These are phyloP conservation scores for Lodderomyces orthopsilosis DNA, from an alignment of 1,139 yeast genomes.

Conservation along the genomic window DNA sequence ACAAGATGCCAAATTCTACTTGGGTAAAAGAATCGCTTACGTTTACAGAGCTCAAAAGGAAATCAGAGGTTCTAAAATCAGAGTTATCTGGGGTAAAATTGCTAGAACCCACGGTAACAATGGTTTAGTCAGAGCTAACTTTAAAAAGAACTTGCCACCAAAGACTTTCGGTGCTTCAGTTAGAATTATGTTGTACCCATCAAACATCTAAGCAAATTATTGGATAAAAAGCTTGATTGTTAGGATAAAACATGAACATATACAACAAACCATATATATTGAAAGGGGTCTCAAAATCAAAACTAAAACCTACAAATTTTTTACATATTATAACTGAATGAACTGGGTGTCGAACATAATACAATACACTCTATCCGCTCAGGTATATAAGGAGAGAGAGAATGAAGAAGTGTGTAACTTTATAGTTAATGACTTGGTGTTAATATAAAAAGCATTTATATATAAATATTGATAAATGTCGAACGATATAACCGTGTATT, in stretches of 20 bases:
- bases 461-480: background rate
- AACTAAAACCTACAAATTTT: background rate
- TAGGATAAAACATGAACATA: background rate
- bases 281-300: slow-evolving; percentile 3
- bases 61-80: slow-evolving; percentile 97
- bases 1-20: slow-evolving; percentile 97
- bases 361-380: background rate
- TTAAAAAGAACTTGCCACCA: slow-evolving; percentile 99
- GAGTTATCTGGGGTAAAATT: slow-evolving; percentile 99
- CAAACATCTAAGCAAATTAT: slow-evolving; percentile 77
- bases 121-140: slow-evolving; percentile 98
- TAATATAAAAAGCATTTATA: slow-evolving; percentile 10
- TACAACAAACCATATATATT: background rate
- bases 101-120: slow-evolving; percentile 99
- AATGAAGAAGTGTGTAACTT: slow-evolving; percentile 8
- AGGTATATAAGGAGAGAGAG: background rate
- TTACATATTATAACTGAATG: slow-evolving; percentile 2
- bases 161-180: slow-evolving; percentile 99
- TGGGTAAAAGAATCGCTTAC: slow-evolving; percentile 99
- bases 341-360: background rate
- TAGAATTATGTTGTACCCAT: slow-evolving; percentile 99
- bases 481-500: background rate
- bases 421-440: slow-evolving; percentile 11
- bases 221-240: background rate
- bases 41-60: slow-evolving; percentile 99